Conservation (phyloP, 805 yeast species). For the Metschnikowia lachancei region DNA sequence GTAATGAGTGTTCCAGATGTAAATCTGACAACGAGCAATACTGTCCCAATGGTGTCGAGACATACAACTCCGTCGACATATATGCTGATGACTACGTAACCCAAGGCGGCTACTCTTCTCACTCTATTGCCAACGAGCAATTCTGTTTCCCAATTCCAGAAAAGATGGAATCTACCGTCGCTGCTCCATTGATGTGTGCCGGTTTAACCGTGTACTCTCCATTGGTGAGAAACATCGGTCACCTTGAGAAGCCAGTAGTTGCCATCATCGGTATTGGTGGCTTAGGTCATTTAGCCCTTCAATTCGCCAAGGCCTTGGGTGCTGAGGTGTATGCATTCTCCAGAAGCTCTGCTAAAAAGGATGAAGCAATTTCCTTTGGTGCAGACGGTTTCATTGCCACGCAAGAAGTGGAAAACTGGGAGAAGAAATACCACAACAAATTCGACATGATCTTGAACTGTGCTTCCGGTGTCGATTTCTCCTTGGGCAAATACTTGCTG, state of each 20-base stretch:
- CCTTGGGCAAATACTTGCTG: constrained; percentile 45
- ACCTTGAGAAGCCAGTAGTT: constrained; percentile 30
- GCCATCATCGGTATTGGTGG: constrained; percentile 65
- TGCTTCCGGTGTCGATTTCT: constrained; percentile 52
- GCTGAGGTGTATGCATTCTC: constrained; percentile 59
- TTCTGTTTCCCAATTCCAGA: constrained; percentile 66
- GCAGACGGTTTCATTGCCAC: constrained; percentile 57
- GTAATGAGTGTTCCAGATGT: constrained; percentile 53
- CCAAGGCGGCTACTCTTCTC: constrained; percentile 71
- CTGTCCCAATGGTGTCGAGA: constrained; percentile 41
- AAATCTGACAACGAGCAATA: constrained; percentile 41
- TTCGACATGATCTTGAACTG: constrained; percentile 55
- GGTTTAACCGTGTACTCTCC: constrained; percentile 75
- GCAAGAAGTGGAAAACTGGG: constrained; percentile 46
- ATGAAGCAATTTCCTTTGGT: constrained; percentile 49
- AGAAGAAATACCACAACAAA: constrained; percentile 26
- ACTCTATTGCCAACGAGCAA: constrained; percentile 60
- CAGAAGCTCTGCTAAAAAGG: constrained; percentile 47
- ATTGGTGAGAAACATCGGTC: constrained; percentile 44
- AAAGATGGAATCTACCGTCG: constrained; percentile 45
- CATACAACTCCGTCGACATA: constrained; percentile 48
- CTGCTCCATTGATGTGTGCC: constrained; percentile 76
- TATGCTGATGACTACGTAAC: constrained; percentile 47
- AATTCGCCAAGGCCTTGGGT: constrained; percentile 58
- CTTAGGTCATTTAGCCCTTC: constrained; percentile 54